These are phyloP conservation scores for Suillus plorans DNA, from an alignment of 768 basidiomycete species.

Conservation along the genomic window DNA sequence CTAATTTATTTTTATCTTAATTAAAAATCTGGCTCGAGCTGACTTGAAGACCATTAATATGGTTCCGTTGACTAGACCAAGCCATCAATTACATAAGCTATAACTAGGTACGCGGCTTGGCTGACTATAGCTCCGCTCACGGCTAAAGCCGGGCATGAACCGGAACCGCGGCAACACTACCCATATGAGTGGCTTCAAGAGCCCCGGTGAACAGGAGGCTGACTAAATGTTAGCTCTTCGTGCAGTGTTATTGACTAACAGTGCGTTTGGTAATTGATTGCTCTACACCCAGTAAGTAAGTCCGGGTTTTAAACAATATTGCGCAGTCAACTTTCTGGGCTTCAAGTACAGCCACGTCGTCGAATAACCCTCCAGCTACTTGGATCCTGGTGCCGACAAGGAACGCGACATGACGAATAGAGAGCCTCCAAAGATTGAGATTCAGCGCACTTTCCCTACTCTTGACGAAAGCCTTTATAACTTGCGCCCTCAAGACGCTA, in stretches of 20 bases:
- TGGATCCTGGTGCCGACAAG: background rate
- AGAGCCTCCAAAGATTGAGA: background rate
- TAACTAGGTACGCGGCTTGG: too few species aligned
- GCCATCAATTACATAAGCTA: too few species aligned
- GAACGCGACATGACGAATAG: background rate
- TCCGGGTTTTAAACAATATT: background rate
- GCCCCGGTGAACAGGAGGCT: background rate
- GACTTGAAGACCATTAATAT: too few species aligned
- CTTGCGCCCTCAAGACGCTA: background rate
- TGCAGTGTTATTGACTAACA: background rate
- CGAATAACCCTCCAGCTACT: background rate
- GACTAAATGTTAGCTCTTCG: background rate
- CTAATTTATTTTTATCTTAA: too few species aligned
- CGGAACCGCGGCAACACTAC: too few species aligned
- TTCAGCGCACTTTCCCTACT: background rate
- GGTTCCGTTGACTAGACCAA: too few species aligned
- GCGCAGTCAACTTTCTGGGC: background rate
- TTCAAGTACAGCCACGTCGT: background rate
- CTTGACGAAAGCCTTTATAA: constrained; percentile 6
- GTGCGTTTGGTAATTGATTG: background rate
- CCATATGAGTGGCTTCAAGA: too few species aligned
- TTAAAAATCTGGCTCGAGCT: too few species aligned
- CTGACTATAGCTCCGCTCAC: too few species aligned
- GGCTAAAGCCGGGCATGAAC: too few species aligned
- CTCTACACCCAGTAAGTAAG: background rate